Conservation (phyloP, 495 filamentous ascomycete genomes). For the Daldinia vernicosa region DNA sequence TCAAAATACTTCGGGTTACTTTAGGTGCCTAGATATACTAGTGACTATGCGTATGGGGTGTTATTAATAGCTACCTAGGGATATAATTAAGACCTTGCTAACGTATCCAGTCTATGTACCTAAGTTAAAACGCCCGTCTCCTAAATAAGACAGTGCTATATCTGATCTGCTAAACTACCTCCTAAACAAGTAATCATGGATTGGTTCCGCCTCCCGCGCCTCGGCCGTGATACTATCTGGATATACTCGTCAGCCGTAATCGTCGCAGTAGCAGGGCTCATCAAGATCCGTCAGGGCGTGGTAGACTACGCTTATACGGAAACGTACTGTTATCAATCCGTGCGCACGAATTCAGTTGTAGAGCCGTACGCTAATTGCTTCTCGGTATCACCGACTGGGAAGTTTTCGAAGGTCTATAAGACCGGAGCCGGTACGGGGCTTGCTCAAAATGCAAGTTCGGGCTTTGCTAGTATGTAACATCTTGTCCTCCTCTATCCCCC, state of each 20-base stretch:
- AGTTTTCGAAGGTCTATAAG: conserved; percentile 46
- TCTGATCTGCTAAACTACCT: not conserved
- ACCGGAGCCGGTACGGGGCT: conserved; percentile 21
- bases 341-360: conserved; percentile 48
- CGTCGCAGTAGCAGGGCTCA: conserved; percentile 25
- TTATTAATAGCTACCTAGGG: not conserved
- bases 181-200: conserved; percentile 24
- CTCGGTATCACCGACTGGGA: conserved; percentile 47
- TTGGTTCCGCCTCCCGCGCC: conserved; percentile 21
- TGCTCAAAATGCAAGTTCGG: conserved; percentile 30
- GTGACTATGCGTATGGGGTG: not conserved
- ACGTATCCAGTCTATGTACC: not conserved
- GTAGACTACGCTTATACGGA: conserved; percentile 31
- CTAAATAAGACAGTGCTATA: too few species aligned
- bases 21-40: not conserved
- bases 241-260: conserved; percentile 26
- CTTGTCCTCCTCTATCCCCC: too few species aligned
- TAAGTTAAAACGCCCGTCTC: not conserved
- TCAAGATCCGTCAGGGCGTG: conserved; percentile 27
- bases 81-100: not conserved
- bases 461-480: conserved; percentile 49
- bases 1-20: not conserved
- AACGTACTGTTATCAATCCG: conserved; percentile 54
- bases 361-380: conserved; percentile 53
- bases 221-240: conserved; percentile 32